phyloP scores from a whole-genome alignment of 2,329 filamentous ascomycete genomes.

The Epicoccum nigrum region DNA sequence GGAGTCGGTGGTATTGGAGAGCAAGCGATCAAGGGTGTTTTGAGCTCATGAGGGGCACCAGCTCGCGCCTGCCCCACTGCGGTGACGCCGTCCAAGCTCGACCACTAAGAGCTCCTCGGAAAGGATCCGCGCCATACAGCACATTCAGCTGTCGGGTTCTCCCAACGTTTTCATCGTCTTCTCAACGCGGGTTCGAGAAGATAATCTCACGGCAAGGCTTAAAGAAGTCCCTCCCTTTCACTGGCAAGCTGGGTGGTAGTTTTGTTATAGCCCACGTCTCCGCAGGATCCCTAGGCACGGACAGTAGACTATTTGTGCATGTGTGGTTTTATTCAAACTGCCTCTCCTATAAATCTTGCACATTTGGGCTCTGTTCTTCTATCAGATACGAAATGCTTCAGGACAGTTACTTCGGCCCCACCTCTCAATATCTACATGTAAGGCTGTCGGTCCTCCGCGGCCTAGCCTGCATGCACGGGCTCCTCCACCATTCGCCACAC shows the following conservation, averaged over 20 bases:
- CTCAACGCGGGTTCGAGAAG: conserved; percentile 9
- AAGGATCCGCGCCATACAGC: conserved; percentile 12
- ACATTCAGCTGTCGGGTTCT: conserved; percentile 12
- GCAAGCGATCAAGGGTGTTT: conserved; percentile 34
- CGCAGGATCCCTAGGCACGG: too few species aligned
- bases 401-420: background rate
- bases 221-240: background rate
- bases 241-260: background rate
- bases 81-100: conserved; percentile 34
- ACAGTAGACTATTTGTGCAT: too few species aligned
- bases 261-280: too few species aligned
- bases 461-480: conserved; percentile 17
- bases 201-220: conserved; percentile 16
- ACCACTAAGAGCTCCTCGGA: conserved; percentile 26
- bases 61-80: conserved; percentile 30
- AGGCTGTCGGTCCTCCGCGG: conserved; percentile 14
- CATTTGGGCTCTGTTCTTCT: too few species aligned
- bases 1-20: conserved; percentile 32
- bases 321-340: too few species aligned
- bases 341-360: too few species aligned
- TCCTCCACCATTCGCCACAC: conserved; percentile 12
- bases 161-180: conserved; percentile 14
- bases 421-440: background rate
- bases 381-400: too few species aligned
- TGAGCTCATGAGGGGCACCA: conserved; percentile 37